Conservation (phyloP, 139 green algal species). For the Zygnema circumcarinatum region DNA sequence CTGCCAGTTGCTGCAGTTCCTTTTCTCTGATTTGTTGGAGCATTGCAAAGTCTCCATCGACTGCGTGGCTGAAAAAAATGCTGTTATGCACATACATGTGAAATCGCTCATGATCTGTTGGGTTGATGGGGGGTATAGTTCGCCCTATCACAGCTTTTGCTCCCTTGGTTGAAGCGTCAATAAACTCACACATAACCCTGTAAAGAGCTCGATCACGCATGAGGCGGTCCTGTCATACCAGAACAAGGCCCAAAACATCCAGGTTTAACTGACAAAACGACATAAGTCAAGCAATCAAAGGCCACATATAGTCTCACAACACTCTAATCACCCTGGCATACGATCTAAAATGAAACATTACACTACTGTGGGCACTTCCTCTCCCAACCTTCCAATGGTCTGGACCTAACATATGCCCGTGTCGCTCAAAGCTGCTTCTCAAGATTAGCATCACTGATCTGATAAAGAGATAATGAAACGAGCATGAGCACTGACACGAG, state of each 20-base stretch:
- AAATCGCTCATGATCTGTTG: slow-evolving; percentile 51
- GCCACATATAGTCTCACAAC: no score
- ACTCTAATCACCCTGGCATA: no score
- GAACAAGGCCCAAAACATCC: not conserved
- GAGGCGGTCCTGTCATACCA: slow-evolving; percentile 49
- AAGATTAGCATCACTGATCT: no score
- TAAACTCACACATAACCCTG: slow-evolving; percentile 54
- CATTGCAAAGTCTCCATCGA: slow-evolving; percentile 50
- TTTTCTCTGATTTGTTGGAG: slow-evolving; percentile 51
- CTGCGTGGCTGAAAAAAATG: slow-evolving; percentile 57
- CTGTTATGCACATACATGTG: slow-evolving; percentile 63
- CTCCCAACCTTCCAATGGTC: no score
- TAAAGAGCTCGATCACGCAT: slow-evolving; percentile 52
- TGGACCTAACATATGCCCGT: no score
- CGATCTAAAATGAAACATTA: no score
- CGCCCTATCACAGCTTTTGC: slow-evolving; percentile 55
- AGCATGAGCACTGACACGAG: no score
- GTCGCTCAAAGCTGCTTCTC: no score
- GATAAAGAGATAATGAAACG: no score
- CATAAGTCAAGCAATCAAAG: no score
- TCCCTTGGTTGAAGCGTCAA: slow-evolving; percentile 49
- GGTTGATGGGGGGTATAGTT: slow-evolving; percentile 58
- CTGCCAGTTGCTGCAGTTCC: slow-evolving; percentile 29
- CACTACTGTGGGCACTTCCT: no score
- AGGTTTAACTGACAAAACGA: no score